Evolutionary conservation across 164 flowering plant species (phyloP), one percentile per base, ranked within the genome.

Genomic region (Tetracentron sinense): DNA sequence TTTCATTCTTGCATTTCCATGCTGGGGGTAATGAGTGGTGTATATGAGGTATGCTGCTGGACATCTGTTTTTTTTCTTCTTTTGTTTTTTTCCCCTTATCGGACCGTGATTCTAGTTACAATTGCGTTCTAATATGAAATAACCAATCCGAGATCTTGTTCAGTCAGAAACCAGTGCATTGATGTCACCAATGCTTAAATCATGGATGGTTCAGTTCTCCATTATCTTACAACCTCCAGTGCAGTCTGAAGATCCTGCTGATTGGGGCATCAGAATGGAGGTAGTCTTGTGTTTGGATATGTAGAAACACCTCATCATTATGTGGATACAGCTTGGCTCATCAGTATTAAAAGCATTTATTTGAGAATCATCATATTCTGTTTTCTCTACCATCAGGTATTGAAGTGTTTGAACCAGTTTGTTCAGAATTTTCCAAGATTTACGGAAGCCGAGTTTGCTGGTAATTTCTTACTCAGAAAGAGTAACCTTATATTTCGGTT

Each of bases 261-360:
- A 90, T 65, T 95, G 97, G 99, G 77, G 87, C 80, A 71, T 90
- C 54, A 84, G 90, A 79, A 84, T n/a, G 84, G 97, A 95, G 99
- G 99, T 95, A 61, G 46, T 33, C 22, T 42, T 48, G 5, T 48
- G 42, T 17, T 68, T 51, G 42, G 27, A 7, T 66, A n/a, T n/a
- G n/a, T n/a, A n/a, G n/a, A n/a, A n/a, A n/a, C n/a, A n/a, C 22
- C 16, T 44, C 28, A 46, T 42, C 42, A n/a, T 58, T 49, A 15
- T 64, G 29, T 64, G 20, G 60, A 17, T 53, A 52, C 0, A 62
- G 42, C 46, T 52, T 62, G 23, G 35, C 21, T 38, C 27, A 33
- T 23, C 1, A 35, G 33, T 11, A 15, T 42, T n/a, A 17, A 11
- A 42, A 6, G 35, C 42, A 8, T 4, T n/a, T 27, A 50, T 53